Evolutionary conservation across 2,329 filamentous ascomycete genomes (phyloP).

Genomic region (Aspergillus calidoustus): DNA sequence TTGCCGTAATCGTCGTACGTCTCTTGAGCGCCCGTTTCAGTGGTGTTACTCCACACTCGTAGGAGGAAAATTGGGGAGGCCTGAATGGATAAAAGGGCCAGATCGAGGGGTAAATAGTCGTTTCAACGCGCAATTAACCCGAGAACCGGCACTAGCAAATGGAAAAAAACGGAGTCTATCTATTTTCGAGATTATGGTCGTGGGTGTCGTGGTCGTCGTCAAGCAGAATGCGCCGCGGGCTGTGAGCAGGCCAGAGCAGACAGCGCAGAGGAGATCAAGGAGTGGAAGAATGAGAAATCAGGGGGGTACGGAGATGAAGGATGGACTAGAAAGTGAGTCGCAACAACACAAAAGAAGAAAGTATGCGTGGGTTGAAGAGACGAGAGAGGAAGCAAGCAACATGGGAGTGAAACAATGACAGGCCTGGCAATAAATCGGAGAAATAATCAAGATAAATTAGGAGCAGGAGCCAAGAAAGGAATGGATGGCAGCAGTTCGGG

Average conservation of each 20-base stretch:
- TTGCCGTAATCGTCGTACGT: conserved; percentile 14
- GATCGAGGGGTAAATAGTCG: conserved; percentile 16
- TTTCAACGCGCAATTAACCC: conserved; percentile 25
- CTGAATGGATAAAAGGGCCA: conserved; percentile 12
- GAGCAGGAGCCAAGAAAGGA: conserved; percentile 22
- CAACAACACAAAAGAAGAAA: conserved; percentile 5
- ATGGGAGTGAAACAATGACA: conserved; percentile 29
- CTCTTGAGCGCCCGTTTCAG: conserved; percentile 22
- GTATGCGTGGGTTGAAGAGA: conserved; percentile 11
- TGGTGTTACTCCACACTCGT: conserved; percentile 24
- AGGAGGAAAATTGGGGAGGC: conserved; percentile 16
- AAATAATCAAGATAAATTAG: conserved; percentile 22
- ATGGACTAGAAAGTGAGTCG: conserved; percentile 2
- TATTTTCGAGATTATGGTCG: conserved; percentile 21
- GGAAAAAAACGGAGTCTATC: conserved; percentile 1
- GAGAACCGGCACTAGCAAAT: conserved; percentile 17
- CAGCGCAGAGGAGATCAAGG: background rate
- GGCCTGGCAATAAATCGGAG: conserved; percentile 10
- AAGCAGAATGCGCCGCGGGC: conserved; percentile 8
- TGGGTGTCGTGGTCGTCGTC: conserved; percentile 22
- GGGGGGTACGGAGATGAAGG: background rate
- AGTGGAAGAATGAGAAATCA: conserved; percentile 6
- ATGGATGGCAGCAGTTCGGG: conserved; percentile 14
- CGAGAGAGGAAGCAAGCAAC: conserved; percentile 23
- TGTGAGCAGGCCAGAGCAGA: conserved; percentile 10